phyloP scores from a whole-genome alignment of 805 yeast species.

The Kuraishia hungarica region DNA sequence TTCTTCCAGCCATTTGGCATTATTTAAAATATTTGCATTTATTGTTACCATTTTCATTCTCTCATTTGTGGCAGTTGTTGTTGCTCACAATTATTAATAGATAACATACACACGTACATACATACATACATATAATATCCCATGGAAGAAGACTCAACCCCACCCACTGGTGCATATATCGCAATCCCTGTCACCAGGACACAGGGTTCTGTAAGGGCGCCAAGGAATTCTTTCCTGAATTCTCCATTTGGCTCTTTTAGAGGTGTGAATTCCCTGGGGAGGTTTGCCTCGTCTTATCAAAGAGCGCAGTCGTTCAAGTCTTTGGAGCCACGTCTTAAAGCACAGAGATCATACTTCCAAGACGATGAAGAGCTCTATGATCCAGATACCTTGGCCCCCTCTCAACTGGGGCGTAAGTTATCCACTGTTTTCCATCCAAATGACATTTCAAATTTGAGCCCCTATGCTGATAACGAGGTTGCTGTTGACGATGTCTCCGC shows the following conservation, averaged over 20 bases:
- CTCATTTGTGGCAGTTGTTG: too few relatives aligned
- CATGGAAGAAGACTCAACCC: background rate
- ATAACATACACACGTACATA: constrained; percentile 14
- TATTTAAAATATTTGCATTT: too few relatives aligned
- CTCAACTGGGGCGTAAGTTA: constrained; percentile 52
- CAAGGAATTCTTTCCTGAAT: constrained; percentile 26
- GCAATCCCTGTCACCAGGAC: constrained; percentile 2
- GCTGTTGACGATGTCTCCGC: constrained; percentile 29
- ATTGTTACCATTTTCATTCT: too few relatives aligned
- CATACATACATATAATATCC: too few relatives aligned
- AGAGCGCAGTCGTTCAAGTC: constrained; percentile 69
- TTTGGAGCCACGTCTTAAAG: constrained; percentile 45
- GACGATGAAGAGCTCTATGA: constrained; percentile 60
- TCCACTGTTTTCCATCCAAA: constrained; percentile 37
- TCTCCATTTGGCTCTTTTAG: constrained; percentile 50
- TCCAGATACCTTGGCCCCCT: constrained; percentile 60
- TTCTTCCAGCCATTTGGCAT: too few relatives aligned
- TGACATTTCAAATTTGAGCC: constrained; percentile 3
- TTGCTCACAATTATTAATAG: too few relatives aligned
- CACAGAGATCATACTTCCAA: constrained; percentile 55
- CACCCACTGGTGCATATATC: constrained; percentile 1
- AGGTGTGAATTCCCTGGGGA: constrained; percentile 61
- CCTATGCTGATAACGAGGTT: constrained; percentile 27
- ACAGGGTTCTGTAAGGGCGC: constrained; percentile 7
- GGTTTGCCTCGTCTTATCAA: constrained; percentile 71